These are phyloP conservation scores for Apiospora saccharicola DNA, from an alignment of 2,329 filamentous ascomycete genomes.

Conservation along the genomic window DNA sequence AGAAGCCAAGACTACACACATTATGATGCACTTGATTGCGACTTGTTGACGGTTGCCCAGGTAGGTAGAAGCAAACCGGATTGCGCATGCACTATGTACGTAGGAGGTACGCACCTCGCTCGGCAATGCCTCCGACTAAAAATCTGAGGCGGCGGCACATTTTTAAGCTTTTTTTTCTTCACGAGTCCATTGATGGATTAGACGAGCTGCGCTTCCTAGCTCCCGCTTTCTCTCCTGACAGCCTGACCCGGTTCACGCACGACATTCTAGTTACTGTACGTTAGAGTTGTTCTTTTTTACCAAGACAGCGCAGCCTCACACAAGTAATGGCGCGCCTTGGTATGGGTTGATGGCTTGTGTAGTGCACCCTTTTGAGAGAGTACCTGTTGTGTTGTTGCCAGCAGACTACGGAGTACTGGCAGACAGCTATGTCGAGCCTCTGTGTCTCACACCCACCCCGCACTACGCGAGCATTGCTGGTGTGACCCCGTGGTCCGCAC, in stretches of 20 bases:
- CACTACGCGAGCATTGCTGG: slow-evolving; percentile 1
- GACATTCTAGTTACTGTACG: background rate
- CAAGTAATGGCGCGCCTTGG: background rate
- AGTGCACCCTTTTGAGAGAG: too few species aligned
- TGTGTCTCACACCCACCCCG: background rate
- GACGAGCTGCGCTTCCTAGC: background rate
- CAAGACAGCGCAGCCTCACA: background rate
- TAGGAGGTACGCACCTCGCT: background rate
- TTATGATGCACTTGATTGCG: background rate
- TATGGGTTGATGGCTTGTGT: background rate
- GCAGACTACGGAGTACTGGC: background rate
- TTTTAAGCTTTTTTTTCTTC: slow-evolving; percentile 6
- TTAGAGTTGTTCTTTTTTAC: slow-evolving; percentile 6
- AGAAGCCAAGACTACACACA: too few species aligned
- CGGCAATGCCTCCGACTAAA: background rate
- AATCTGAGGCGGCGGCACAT: background rate
- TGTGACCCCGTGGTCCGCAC: slow-evolving; percentile 13
- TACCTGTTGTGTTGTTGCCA: too few species aligned
- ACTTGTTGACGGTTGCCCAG: background rate
- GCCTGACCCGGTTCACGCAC: background rate
- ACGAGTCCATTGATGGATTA: background rate
- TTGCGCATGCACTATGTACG: background rate
- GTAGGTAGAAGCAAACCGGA: background rate
- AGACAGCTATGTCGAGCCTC: background rate
- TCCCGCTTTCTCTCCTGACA: background rate